Percentiles rank a stretch among this genome's conserved stretches.
These are phyloP conservation scores for Brasilioporus rufonigricans DNA, from an alignment of 768 basidiomycete species.

Conservation along the genomic window DNA sequence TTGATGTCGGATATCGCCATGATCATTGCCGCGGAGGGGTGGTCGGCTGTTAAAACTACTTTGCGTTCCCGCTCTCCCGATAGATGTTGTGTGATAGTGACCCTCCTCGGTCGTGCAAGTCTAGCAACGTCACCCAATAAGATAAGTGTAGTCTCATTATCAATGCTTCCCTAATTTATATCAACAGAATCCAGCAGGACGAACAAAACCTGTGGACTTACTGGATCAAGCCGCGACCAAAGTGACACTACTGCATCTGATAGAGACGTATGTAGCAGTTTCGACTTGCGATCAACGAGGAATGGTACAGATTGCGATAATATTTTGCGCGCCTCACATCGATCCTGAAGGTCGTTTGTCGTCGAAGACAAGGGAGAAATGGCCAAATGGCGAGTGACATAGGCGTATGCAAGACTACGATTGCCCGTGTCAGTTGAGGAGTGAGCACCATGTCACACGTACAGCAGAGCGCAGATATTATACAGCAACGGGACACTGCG, in stretches of 20 bases:
- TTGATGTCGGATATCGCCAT: conserved; percentile 28
- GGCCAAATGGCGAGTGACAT: conserved; percentile 59
- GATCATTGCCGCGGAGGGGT: conserved; percentile 15
- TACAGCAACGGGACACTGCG: conserved; percentile 51
- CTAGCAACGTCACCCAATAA: conserved; percentile 54
- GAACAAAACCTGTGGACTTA: conserved; percentile 11
- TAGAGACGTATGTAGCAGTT: conserved; percentile 48
- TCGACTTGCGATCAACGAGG: conserved; percentile 58
- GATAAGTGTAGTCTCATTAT: conserved; percentile 44
- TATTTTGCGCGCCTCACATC: conserved; percentile 43
- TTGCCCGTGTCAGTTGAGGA: not conserved
- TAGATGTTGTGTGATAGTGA: conserved; percentile 12
- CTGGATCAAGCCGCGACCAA: conserved; percentile 60
- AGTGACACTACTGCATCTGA: conserved; percentile 56
- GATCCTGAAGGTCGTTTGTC: conserved; percentile 40
- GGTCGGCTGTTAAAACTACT: conserved; percentile 3
- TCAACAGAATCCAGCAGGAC: conserved; percentile 6
- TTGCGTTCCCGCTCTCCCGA: not conserved
- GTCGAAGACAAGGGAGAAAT: conserved; percentile 54
- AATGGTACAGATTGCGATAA: conserved; percentile 63
- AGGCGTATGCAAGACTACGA: conserved; percentile 61
- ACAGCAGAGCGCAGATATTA: conserved; percentile 71
- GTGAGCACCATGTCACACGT: conserved; percentile 26
- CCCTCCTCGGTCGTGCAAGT: conserved; percentile 48
- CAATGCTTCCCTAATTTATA: conserved; percentile 29